These are phyloP conservation scores for Esteya vermicola DNA, from an alignment of 2,329 filamentous ascomycete species.

Conservation along the genomic window DNA sequence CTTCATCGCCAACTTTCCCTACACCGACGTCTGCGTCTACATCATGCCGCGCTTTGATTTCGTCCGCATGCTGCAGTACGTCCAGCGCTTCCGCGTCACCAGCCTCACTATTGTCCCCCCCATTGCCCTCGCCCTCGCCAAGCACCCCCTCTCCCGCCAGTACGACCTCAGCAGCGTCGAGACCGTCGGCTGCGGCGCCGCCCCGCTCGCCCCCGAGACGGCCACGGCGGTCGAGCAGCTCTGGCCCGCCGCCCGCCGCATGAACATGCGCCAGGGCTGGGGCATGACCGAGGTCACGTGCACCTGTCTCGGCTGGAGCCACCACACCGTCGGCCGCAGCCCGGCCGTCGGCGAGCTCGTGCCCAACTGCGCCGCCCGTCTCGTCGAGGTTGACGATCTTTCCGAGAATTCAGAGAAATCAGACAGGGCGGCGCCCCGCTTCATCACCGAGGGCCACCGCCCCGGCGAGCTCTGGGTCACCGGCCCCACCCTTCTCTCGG, in stretches of 20 bases:
- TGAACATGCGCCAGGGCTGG: constrained; percentile 53
- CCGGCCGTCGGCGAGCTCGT: constrained; percentile 50
- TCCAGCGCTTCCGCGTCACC: constrained; percentile 56
- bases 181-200: constrained; percentile 48
- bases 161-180: constrained; percentile 57
- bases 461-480: constrained; percentile 61
- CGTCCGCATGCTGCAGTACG: constrained; percentile 50
- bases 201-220: constrained; percentile 47
- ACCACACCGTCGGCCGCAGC: constrained; percentile 17
- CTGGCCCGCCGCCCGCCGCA: constrained; percentile 27
- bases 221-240: constrained; percentile 39
- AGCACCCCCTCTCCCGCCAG: constrained; percentile 49
- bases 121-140: constrained; percentile 58
- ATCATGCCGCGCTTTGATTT: constrained; percentile 72
- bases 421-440: neutral
- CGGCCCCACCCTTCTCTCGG: constrained; percentile 58
- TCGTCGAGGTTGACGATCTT: constrained; percentile 46
- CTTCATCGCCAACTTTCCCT: constrained; percentile 46
- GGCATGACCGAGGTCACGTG: constrained; percentile 81
- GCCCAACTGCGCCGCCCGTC: constrained; percentile 54
- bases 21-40: constrained; percentile 51
- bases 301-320: constrained; percentile 49
- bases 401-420: too few relatives aligned
- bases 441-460: constrained; percentile 34
- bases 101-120: constrained; percentile 57